phyloP scores from a whole-genome alignment of 2,329 filamentous ascomycete species.

The Diaporthe amygdali region DNA sequence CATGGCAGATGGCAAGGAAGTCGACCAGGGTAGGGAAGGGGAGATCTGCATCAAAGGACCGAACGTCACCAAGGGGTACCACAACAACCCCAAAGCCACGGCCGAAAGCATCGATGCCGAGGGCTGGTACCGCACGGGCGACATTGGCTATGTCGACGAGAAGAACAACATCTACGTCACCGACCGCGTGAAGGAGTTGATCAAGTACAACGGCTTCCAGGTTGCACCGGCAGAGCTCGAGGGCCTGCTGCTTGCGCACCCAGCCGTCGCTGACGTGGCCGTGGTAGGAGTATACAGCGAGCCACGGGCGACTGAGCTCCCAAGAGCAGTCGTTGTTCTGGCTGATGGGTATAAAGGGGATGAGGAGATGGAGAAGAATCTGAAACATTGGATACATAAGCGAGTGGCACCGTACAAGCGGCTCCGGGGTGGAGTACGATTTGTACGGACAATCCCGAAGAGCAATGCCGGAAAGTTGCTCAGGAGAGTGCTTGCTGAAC shows the following conservation, averaged over 20 bases:
- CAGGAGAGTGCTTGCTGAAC: background rate
- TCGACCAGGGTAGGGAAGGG: constrained; percentile 51
- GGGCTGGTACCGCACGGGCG: constrained; percentile 66
- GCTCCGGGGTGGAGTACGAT: constrained; percentile 71
- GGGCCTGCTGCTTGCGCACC: background rate
- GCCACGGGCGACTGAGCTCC: constrained; percentile 68
- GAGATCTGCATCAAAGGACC: constrained; percentile 49
- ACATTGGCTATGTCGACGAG: constrained; percentile 37
- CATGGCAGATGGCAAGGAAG: constrained; percentile 65
- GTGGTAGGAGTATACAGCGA: constrained; percentile 30
- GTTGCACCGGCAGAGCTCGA: constrained; percentile 17
- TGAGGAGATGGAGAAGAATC: constrained; percentile 35
- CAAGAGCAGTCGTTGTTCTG: constrained; percentile 67
- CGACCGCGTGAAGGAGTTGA: constrained; percentile 54
- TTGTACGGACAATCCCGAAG: constrained; percentile 72
- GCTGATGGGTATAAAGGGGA: constrained; percentile 43
- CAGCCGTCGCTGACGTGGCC: constrained; percentile 4
- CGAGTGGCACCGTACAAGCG: constrained; percentile 61
- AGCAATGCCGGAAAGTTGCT: constrained; percentile 57
- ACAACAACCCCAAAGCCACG: constrained; percentile 61
- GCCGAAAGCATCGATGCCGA: constrained; percentile 53
- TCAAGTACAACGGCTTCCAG: constrained; percentile 18
- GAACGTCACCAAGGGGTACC: constrained; percentile 64
- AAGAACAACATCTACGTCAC: constrained; percentile 54
- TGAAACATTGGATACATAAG: constrained; percentile 37